Evolutionary conservation across 768 basidiomycete genomes (phyloP).

Genomic region (Pleurotus giganteus): DNA sequence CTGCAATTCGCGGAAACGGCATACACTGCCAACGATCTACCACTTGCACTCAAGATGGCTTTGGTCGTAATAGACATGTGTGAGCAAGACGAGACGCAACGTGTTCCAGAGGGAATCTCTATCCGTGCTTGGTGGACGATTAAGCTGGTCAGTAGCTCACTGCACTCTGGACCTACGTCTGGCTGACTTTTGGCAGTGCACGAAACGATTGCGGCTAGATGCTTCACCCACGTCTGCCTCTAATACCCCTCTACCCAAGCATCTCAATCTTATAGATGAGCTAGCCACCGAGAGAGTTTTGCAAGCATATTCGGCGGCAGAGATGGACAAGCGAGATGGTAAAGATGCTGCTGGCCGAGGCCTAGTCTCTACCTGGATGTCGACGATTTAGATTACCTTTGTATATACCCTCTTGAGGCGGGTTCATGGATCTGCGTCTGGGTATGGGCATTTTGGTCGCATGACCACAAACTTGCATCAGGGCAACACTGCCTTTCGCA

Average conservation of each 20-base stretch:
- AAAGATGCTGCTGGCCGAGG: slow-evolving; percentile 7
- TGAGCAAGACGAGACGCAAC: slow-evolving; percentile 48
- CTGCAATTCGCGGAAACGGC: slow-evolving; percentile 89
- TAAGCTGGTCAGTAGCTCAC: slow-evolving; percentile 57
- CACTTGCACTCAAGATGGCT: slow-evolving; percentile 77
- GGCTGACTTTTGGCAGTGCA: slow-evolving; percentile 41
- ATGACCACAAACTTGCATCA: background rate
- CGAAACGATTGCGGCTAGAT: slow-evolving; percentile 50
- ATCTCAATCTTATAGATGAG: slow-evolving; percentile 59
- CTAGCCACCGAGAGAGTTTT: slow-evolving; percentile 71
- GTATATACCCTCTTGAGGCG: background rate
- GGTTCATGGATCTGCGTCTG: background rate
- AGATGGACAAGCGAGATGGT: slow-evolving; percentile 2
- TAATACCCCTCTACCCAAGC: slow-evolving; percentile 55
- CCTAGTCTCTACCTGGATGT: slow-evolving; percentile 11
- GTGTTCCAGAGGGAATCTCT: slow-evolving; percentile 51
- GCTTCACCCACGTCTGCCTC: slow-evolving; percentile 49
- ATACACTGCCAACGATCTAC: slow-evolving; percentile 73
- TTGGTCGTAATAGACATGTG: slow-evolving; percentile 79
- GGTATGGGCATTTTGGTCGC: background rate
- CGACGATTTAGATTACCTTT: slow-evolving; percentile 2
- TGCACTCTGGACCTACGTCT: background rate
- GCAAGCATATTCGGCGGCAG: slow-evolving; percentile 42
- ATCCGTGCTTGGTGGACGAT: slow-evolving; percentile 83
- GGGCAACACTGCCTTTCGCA: background rate